Evolutionary conservation across 352 stramenopile species (phyloP), one percentile per base, ranked within the genome.

Genomic region (Globisporangium canariense): DNA sequence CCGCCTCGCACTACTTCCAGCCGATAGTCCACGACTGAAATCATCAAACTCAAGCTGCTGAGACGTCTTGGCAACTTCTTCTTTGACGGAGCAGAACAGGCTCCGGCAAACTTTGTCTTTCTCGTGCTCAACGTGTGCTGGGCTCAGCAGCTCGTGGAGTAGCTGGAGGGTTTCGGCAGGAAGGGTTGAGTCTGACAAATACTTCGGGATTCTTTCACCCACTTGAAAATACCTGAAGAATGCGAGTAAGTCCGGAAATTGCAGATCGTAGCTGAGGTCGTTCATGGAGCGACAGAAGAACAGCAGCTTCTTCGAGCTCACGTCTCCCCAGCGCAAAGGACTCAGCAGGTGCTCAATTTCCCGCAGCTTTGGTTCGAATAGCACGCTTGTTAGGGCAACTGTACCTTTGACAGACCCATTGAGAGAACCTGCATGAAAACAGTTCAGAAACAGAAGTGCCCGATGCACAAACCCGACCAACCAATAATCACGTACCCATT

Each of bases 1-100:
- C 20, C 62, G 74, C 10, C 53, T 67, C 20, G 67, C 75, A 43
- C 70, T 79, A 18, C 70, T 82, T 45, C 80, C 78, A 25, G 65
- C 62, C 3, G 76, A 67, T 10, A 82, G 46, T 49, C 70, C 79
- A 8, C 60, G 67, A 47, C 73, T 79, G 34, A 86, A 70, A 40
- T 90, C 77, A 25, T 88, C 80, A 18, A 85, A 76, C 36, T 85
- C 78, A 34, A 77, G 77, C 47, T 88, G 76, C 54, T 87, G 80
- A 6, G 70, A 54, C 1, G 75, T 82, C 54, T 91, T 91, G 11
- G 56, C 63, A 14, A 74, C 45, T 56, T 88, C 82, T 11, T 77
- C 67, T 45, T 80, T 70, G 13, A 88, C 50, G 9, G 79, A 91
- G 51, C 82, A 91, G n/a, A 86, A 68, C 2, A 91, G 57, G 40